Base-by-base conservation (phyloP, 192 early-diverging fungal genomes). In the Coemansia sp. region DNA sequence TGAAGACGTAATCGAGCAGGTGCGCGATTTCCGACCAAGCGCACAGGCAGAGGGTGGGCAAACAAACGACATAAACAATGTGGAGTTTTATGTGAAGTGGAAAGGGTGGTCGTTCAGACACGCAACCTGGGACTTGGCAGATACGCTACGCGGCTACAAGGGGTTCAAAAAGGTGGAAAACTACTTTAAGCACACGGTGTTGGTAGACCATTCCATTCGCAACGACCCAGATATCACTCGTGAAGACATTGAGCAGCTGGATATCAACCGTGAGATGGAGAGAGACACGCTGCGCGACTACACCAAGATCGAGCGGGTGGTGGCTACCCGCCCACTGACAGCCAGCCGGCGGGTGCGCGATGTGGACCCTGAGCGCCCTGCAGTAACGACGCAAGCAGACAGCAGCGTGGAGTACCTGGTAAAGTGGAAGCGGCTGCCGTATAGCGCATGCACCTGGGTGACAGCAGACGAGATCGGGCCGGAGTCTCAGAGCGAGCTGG, bases 51-150 rank as follows among this genome's bases (percentile, higher is more conserved):
- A 56, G 0, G 58, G 50, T 20, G 57, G 60, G 58, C 53, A 51
- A 5, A 45, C 39, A 32, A 63, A 80, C 54, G 55, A 59, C 32
- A 69, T 75, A 38, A 42, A 44, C 62, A 87, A 87, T 50, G 71
- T 85, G 53, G 88, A 93, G 76, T 96, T 87, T 53, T 72, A 85
- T n/a, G 85, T 99, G 58, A 97, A 99, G 63, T 99, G 95, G 95
- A 88, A 88, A 72, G 85, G 88, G 6, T 86, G 82, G 74, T 90
- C 92, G 18, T 91, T 96, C 74, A 73, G 93, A 41, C 88, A 93
- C 56, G 87, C 95, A 39, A 93, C 94, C 0, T 99, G 95, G 95
- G 86, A 93, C 51, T 79, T 80, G 0, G 81, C 82, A 8, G 80
- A 79, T 10, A 69, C 83, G 26, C 82, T 98, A 26, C 63, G 71